A percentile compares a stretch with the other conserved stretches of the same genome.
phyloP scores from a whole-genome alignment of 176 grass and related monocot species.

The Poa pratensis region DNA sequence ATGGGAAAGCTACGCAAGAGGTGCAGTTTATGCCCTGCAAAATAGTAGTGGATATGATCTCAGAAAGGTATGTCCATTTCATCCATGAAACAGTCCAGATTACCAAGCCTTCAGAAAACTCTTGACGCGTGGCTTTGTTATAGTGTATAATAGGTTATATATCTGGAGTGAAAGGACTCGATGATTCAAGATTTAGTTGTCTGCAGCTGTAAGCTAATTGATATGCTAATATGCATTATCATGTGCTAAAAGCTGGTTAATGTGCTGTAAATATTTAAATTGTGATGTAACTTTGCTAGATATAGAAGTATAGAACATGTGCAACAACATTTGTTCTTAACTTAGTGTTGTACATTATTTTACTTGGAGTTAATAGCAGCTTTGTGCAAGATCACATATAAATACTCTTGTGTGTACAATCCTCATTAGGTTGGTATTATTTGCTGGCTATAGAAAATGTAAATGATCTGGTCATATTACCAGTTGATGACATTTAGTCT shows the following conservation, averaged over 20 bases:
- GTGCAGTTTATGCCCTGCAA: slow-evolving; percentile 92
- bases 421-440: slow-evolving; percentile 86
- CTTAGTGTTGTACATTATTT: slow-evolving; percentile 20
- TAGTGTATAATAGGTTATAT: slow-evolving; percentile 87
- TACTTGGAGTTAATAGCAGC: background rate
- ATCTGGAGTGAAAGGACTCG: slow-evolving; percentile 83
- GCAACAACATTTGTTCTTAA: background rate
- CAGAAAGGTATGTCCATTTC: slow-evolving; percentile 60
- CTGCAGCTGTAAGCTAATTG: slow-evolving; percentile 78
- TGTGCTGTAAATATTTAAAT: background rate
- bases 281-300: background rate
- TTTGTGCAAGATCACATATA: slow-evolving; percentile 24
- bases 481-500: too few species aligned
- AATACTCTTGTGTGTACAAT: background rate
- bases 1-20: slow-evolving; percentile 85
- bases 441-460: slow-evolving; percentile 87
- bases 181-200: slow-evolving; percentile 96
- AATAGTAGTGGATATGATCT: slow-evolving; percentile 72
- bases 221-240: slow-evolving; percentile 6
- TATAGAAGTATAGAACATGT: background rate
- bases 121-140: slow-evolving; percentile 36
- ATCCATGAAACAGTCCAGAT: slow-evolving; percentile 34
- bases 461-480: slow-evolving; percentile 75
- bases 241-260: background rate
- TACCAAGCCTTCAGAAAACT: background rate